Base-by-base conservation (phyloP, 805 yeast species). In the Candida gorgasii region DNA sequence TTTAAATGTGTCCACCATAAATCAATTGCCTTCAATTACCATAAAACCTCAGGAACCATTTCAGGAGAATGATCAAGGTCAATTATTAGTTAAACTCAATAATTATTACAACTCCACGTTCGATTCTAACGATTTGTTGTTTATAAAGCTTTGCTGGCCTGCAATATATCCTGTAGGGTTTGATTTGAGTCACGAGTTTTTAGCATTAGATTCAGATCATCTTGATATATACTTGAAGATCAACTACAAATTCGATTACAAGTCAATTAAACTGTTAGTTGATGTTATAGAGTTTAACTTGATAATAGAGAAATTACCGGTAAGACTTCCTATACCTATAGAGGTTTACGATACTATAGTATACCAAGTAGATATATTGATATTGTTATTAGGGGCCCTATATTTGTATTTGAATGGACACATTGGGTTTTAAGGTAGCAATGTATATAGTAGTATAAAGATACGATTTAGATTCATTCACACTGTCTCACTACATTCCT, bases 91-190 rank as follows among this genome's bases (percentile, higher is more conserved):
- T 16, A 52, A 54, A 35, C 23, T 70, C 14, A 68, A 68, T 48
- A 68, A 69, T 42, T 67, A 67, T 48, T 41, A 47, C 19, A 57
- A 65, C 46, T 17, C 39, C 4, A 52, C 62, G 1, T 65, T 54
- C 35, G 34, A 33, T 12, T 49, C 64, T 1, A 48, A 61, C 22
- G 67, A 61, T 42, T 35, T 57, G 11, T 31, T 66, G 5, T 54
- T 51, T 39, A 47, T 62, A 18, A 66, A 66, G 41, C 40, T 65
- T 11, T 66, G 71, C 36, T 66, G 71, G 71, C 69, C 72, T 3
- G 67, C 71, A 0, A 62, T 58, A 0, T 33, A 23, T 18, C 68
- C 72, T 3, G 58, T 49, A 33, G 50, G 50, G 14, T 61, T 66
- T 29, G 34, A 32, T 4, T 19, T 66, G 1, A 15, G 43, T 8